phyloP scores from a whole-genome alignment of 352 stramenopile genomes.

The Phytophthora capsici region DNA sequence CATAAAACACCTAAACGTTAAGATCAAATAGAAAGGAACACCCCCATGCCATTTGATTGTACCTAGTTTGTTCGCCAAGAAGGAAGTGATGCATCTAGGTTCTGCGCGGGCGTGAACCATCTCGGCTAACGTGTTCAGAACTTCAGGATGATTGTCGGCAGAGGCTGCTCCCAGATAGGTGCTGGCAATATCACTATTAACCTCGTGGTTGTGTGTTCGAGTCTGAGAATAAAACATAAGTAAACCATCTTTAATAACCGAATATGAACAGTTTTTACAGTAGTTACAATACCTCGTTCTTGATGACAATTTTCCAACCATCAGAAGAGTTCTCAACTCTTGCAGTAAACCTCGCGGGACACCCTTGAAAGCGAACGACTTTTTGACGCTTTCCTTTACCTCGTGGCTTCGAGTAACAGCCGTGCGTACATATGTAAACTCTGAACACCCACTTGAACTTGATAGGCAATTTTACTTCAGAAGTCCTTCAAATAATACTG shows the following conservation, averaged over 20 bases:
- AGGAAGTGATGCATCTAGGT: not conserved
- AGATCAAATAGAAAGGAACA: too few relatives aligned
- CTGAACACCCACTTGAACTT: not conserved
- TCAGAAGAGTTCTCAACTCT: not conserved
- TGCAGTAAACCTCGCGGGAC: not conserved
- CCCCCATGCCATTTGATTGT: too few relatives aligned
- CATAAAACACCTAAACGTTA: too few relatives aligned
- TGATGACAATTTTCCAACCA: not conserved
- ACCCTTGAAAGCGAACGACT: not conserved
- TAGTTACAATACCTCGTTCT: not conserved
- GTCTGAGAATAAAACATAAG: not conserved
- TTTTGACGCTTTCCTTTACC: not conserved
- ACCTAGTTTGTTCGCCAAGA: not conserved
- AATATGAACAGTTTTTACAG: not conserved
- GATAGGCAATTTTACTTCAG: not conserved
- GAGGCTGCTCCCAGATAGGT: not conserved
- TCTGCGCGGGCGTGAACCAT: not conserved
- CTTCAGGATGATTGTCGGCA: not conserved
- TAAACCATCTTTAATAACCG: too few relatives aligned
- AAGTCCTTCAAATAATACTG: too few relatives aligned
- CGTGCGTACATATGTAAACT: not conserved
- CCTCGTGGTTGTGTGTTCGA: not conserved
- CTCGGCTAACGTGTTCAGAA: not conserved
- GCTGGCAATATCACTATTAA: not conserved
- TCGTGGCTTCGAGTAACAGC: not conserved